Base-by-base conservation (phyloP, 2,329 filamentous ascomycete species). In the Penicillium sp. region DNA sequence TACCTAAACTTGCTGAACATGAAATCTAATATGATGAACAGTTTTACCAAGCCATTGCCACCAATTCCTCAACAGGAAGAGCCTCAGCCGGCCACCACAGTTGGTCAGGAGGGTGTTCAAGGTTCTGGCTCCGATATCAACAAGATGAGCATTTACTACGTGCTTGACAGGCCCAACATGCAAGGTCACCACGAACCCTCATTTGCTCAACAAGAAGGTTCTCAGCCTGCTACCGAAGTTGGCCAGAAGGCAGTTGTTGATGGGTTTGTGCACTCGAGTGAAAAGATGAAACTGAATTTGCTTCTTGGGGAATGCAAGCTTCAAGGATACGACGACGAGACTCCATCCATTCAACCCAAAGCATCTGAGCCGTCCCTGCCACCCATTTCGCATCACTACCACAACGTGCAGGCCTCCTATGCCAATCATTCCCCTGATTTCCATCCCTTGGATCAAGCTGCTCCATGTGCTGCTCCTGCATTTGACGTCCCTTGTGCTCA, bases 11-110 rank as follows among this genome's bases (percentile, higher is more conserved):
- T 45, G 17, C 10, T 21, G 9, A 21, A 15, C n/a, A 21, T 31
- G 27, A 19, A 10, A 27, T 45, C 40, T 52, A 52, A 52, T 31
- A 33, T 52, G 15, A 52, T 31, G 29, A 45, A 43, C 40, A 52
- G 50, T 10, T 19, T 7, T 33, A 13, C 27, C 29, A 31, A 45
- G 19, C 27, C 38, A 12, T 25, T 52, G 19, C 27, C 38, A 33
- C 46, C 46, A 6, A 49, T 49, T 49, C 46, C 46, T 25, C 31
- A n/a, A 35, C 21, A 25, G n/a, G n/a, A 29, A 25, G 9, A 5
- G 3, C 31, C 6, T 25, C 31, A 37, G 31, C 21, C 21, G 6
- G 21, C 31, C 6, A 25, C 31, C 13, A 13, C 21, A n/a, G 31
- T 37, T 37, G 21, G 15, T 12, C 31, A 49, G 31, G 21, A 49